Base-by-base conservation (phyloP, 1,139 yeast genomes). In the Yamadazyma oceani region DNA sequence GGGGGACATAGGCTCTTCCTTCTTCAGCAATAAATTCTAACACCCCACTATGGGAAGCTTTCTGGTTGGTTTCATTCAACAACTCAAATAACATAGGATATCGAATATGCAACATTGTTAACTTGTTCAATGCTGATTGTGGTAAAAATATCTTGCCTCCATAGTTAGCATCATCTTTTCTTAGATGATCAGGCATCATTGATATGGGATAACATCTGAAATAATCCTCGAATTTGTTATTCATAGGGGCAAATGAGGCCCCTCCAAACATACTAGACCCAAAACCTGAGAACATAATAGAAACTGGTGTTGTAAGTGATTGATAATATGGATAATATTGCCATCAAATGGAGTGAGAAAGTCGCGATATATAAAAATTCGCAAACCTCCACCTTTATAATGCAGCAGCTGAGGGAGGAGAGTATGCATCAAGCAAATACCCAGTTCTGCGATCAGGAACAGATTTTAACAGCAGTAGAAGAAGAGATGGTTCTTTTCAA, bases 131-230 rank as follows among this genome's bases (percentile, higher is more conserved):
- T 1, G 97, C 94, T 32, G 96, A 86, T 16, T 96, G 94, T 4
- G 99, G 99, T 41, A 92, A 63, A 47, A 90, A 89, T 44, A 92
- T 88, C 68, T 94, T 92, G 48, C 98, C 99, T n/a, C 98, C 97
- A 60, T 65, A 90, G 56, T 92, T 90, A 42, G 95, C 84, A 46
- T 82, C 88, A 43, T 84, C 92, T 51, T 82, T 84, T 26, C 95
- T 70, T 29, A 75, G 79, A 43, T 73, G 67, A 45, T 88, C 95
- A 4, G 95, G 86, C 92, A 88, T 86, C 95, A 87, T 87, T 3
- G 84, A 75, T 29, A 90, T 77, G 3, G 97, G 97, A 58, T 89
- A 92, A 55, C 96, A 86, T 54, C 98, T 75, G 68, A 87, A 92
- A 62, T 78, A 85, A 50, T 89, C 96, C 53, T 85, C 89, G 63